Evolutionary conservation across 2,329 filamentous ascomycete genomes (phyloP).

Genomic region (Cytospora mali): DNA sequence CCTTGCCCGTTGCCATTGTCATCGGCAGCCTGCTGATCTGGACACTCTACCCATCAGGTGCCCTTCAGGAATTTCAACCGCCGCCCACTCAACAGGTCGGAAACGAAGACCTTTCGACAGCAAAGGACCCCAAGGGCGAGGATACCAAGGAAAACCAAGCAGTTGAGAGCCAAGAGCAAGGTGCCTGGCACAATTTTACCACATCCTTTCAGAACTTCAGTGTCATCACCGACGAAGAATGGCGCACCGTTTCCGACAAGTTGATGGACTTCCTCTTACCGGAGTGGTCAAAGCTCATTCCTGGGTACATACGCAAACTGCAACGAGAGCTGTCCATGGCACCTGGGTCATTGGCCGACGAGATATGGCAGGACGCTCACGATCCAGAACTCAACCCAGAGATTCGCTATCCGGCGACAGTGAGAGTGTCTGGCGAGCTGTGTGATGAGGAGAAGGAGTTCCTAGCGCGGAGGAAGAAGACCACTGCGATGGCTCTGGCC

Average conservation of each 20-base stretch:
- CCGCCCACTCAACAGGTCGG: slow-evolving; percentile 3
- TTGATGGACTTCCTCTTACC: slow-evolving; percentile 76
- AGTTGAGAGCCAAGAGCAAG: slow-evolving; percentile 31
- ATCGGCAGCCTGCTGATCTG: slow-evolving; percentile 42
- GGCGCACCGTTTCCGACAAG: slow-evolving; percentile 56
- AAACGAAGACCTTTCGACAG: slow-evolving; percentile 18
- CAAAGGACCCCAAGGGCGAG: slow-evolving; percentile 23
- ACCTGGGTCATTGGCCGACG: slow-evolving; percentile 84
- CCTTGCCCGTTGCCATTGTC: slow-evolving; percentile 37
- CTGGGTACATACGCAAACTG: slow-evolving; percentile 77
- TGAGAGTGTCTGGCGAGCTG: slow-evolving; percentile 79
- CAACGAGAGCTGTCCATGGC: slow-evolving; percentile 86
- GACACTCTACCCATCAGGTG: slow-evolving; percentile 44
- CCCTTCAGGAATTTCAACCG: slow-evolving; percentile 32
- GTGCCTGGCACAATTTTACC: slow-evolving; percentile 53
- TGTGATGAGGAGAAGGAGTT: slow-evolving; percentile 84
- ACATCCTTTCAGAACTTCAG: slow-evolving; percentile 57
- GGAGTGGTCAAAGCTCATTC: slow-evolving; percentile 77
- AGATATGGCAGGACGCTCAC: slow-evolving; percentile 91
- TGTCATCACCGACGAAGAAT: slow-evolving; percentile 56
- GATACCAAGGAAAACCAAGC: slow-evolving; percentile 30
- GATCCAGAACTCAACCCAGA: slow-evolving; percentile 85
- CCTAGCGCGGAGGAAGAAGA: slow-evolving; percentile 65
- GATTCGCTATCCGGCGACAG: slow-evolving; percentile 77
- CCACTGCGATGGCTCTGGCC: slow-evolving; percentile 74